A percentile compares a stretch with the other conserved stretches of the same genome.
phyloP scores from a whole-genome alignment of 1,139 yeast genomes.

The Pneumocystis murina region DNA sequence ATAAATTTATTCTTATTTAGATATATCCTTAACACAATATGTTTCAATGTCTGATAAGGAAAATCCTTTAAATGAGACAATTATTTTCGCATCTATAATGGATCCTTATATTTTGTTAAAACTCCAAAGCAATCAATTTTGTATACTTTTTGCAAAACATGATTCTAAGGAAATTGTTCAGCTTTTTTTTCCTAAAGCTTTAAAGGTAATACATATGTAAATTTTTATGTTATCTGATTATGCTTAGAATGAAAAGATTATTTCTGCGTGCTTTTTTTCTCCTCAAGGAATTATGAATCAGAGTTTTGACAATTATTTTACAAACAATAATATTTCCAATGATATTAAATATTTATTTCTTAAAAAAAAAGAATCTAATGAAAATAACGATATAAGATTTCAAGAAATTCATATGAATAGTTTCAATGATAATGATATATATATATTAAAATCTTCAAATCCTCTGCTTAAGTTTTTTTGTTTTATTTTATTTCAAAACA shows the following conservation, averaged over 20 bases:
- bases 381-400: neutral
- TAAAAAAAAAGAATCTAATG: neutral
- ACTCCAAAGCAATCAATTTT: slow-evolving; percentile 15
- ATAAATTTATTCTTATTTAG: slow-evolving; percentile 12
- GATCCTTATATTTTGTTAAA: slow-evolving; percentile 18
- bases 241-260: neutral
- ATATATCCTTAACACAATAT: slow-evolving; percentile 3
- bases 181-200: slow-evolving; percentile 4
- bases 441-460: neutral
- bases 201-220: slow-evolving; percentile 1
- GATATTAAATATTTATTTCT: neutral
- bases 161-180: slow-evolving; percentile 12
- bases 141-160: slow-evolving; percentile 13
- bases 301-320: neutral
- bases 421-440: neutral
- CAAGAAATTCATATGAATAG: neutral
- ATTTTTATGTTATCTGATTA: neutral
- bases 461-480: neutral
- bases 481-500: neutral
- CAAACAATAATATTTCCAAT: neutral
- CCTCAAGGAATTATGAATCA: neutral
- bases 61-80: slow-evolving; percentile 3
- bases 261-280: neutral
- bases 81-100: slow-evolving; percentile 37
- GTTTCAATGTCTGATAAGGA: neutral